Conservation (phyloP, 441 rosid species). For the Syzygium syzygioides region DNA sequence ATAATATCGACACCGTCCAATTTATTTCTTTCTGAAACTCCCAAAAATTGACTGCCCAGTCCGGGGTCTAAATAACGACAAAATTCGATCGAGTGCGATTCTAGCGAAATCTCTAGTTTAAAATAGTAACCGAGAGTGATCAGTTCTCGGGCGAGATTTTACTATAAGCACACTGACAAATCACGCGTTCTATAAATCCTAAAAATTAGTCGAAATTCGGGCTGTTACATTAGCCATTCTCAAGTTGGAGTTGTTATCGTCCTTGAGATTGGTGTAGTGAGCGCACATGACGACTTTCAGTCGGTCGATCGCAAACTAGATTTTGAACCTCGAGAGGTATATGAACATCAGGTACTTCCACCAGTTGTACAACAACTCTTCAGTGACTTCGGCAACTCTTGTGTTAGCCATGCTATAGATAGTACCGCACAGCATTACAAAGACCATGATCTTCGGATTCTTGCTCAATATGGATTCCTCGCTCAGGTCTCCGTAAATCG, state of each 20-base stretch:
- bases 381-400: not conserved
- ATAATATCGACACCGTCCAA: no score
- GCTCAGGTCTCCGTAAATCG: rapidly evolving
- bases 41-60: no score
- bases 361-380: not conserved
- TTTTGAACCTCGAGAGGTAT: not conserved
- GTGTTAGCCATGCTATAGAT: not conserved
- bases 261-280: not conserved
- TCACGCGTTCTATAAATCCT: no score
- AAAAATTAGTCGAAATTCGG: no score
- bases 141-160: no score
- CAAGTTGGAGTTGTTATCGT: not conserved
- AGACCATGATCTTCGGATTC: not conserved
- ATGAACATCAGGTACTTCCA: not conserved
- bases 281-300: not conserved
- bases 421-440: not conserved
- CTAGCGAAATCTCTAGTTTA: no score
- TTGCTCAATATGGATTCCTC: not conserved
- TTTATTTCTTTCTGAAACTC: no score
- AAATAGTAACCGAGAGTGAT: no score
- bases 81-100: no score
- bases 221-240: rapidly evolving
- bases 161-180: no score
- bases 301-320: not conserved
- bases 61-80: no score